Base-by-base conservation (phyloP, 2,329 filamentous ascomycete genomes). In the Fusarium foetens region DNA sequence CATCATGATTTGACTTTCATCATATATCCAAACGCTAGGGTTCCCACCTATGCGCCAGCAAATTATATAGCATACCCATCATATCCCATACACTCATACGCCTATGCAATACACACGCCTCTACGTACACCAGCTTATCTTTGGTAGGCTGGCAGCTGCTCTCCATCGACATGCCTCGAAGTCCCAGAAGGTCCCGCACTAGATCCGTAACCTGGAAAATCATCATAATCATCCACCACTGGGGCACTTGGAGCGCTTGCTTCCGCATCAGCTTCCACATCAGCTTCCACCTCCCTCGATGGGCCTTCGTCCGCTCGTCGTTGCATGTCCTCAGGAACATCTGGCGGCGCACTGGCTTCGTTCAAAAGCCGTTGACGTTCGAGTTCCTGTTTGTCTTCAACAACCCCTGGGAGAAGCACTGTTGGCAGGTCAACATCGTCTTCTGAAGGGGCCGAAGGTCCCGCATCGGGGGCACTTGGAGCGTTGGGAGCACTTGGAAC, bases 371-470 rank as follows among this genome's bases (percentile, higher is more conserved):
- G 85, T 62, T 84, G 87, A 25, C 90, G 86, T 78, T 95, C 92
- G 11, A 94, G 83, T 78, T 97, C 94, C 74, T 91, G 90, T 79
- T 97, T 96, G 80, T 97, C 95, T 61, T 96, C 93, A 19, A 58
- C 65, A 9, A 54, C 39, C 17, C 60, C 70, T 14, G 81, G 84
- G 6, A 82, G 69, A 27, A 79, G 70, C 70, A 80, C 73, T 9
- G 73, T 73, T 29, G 63, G 74, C 14, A 61, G 73, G 27, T 63
- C 77, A 8, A 89, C 57, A 12, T 86, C 85, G 23, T 84, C 84
- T n/a, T 85, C 77, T 1, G 84, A 83, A 5, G 84, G 88, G 5
- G 82, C 86, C 9, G 84, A 85, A 10, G 83, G 83, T 6, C 74
- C 82, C 9, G 64, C 66, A 23, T 55, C 55, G 4, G 68, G 63